Percentiles rank a stretch among this genome's conserved stretches.
Conservation (phyloP, 306 rosid genomes). For the Hippophae rhamnoides region DNA sequence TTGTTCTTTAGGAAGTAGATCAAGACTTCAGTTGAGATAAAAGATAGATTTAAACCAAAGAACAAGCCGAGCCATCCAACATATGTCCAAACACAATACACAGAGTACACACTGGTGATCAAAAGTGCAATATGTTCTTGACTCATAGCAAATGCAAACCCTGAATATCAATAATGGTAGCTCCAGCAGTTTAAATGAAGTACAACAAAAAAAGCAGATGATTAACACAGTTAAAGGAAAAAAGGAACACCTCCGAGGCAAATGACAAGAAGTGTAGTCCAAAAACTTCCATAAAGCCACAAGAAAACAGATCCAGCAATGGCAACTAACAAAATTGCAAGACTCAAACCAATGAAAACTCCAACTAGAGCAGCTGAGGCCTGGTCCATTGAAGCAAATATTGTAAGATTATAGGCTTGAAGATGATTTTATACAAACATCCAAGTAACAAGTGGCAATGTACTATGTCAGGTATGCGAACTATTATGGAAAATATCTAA, state of each 20-base stretch:
- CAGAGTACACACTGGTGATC: slow-evolving; percentile 61
- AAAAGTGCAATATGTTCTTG: slow-evolving; percentile 69
- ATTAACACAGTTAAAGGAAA: slow-evolving; percentile 17
- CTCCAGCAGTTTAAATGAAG: slow-evolving; percentile 19
- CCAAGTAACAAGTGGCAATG: neutral
- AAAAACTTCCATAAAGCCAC: slow-evolving; percentile 96
- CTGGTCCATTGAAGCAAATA: slow-evolving; percentile 34
- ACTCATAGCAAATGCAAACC: slow-evolving; percentile 63
- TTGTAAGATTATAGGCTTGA: slow-evolving; percentile 12
- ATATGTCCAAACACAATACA: slow-evolving; percentile 78
- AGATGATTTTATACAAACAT: neutral
- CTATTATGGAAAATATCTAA: neutral
- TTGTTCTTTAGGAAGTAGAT: slow-evolving; percentile 74
- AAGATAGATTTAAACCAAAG: slow-evolving; percentile 69
- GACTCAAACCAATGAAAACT: slow-evolving; percentile 49
- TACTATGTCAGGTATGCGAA: neutral
- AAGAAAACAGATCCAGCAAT: slow-evolving; percentile 56
- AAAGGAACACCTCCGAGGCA: slow-evolving; percentile 70
- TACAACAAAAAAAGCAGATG: slow-evolving; percentile 17
- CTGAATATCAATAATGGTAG: slow-evolving; percentile 38
- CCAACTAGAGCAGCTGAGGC: slow-evolving; percentile 60
- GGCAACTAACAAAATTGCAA: slow-evolving; percentile 63
- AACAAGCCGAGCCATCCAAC: slow-evolving; percentile 86
- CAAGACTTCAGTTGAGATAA: slow-evolving; percentile 76
- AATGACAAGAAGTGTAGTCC: slow-evolving; percentile 67